phyloP scores from a whole-genome alignment of 306 rosid species.

The Astragalus glycyphyllos region DNA sequence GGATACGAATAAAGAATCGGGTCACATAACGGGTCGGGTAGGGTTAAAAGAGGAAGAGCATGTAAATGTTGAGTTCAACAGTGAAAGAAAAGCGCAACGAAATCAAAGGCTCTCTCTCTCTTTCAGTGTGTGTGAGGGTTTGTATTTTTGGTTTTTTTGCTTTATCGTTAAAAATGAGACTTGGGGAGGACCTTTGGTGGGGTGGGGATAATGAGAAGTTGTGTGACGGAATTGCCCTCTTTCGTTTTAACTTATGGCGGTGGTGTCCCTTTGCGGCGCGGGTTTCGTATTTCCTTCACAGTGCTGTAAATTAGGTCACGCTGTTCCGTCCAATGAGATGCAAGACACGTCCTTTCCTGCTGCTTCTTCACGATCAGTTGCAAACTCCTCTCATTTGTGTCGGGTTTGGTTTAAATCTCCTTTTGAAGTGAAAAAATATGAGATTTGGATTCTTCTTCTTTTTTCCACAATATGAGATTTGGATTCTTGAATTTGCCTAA shows the following conservation, averaged over 20 bases:
- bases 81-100: slow-evolving; percentile 42
- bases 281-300: slow-evolving; percentile 27
- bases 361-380: not conserved
- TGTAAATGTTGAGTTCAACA: slow-evolving; percentile 26
- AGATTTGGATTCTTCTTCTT: no score
- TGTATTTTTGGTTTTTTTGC: slow-evolving; percentile 28
- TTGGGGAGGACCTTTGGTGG: slow-evolving; percentile 47
- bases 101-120: slow-evolving; percentile 3
- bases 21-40: slow-evolving; percentile 23
- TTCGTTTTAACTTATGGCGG: slow-evolving; percentile 33
- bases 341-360: slow-evolving; percentile 38
- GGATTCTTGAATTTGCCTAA: no score
- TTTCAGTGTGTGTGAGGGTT: not conserved
- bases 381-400: not conserved
- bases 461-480: no score
- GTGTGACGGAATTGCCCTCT: slow-evolving; percentile 51
- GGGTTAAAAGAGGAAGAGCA: slow-evolving; percentile 59
- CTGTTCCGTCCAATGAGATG: slow-evolving; percentile 8
- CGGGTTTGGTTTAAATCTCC: slow-evolving; percentile 6
- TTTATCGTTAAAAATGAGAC: slow-evolving; percentile 47
- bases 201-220: slow-evolving; percentile 35
- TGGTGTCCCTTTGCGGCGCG: slow-evolving; percentile 49
- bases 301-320: slow-evolving; percentile 35
- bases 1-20: slow-evolving; percentile 28
- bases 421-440: not conserved